Percentiles rank a stretch among this genome's conserved stretches.
Evolutionary conservation across 768 basidiomycete species (phyloP).

Genomic region (Tylopilus cervinicoccineus): DNA sequence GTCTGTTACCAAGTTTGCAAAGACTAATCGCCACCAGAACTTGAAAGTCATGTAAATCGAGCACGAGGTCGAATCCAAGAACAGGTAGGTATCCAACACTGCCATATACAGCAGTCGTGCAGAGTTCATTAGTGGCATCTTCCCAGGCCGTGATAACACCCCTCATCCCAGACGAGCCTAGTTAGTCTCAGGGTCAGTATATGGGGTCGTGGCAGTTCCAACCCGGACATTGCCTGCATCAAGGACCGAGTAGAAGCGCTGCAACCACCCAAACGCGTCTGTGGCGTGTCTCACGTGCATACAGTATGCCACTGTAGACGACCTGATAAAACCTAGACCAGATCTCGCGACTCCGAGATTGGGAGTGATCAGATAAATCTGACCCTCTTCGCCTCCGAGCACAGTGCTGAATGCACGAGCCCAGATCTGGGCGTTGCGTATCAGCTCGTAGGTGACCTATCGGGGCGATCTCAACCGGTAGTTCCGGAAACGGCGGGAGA

Average conservation of each 20-base stretch:
- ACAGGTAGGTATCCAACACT: too few species aligned
- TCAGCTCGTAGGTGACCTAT: constrained; percentile 51
- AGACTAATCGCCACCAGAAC: too few species aligned
- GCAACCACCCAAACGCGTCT: constrained; percentile 57
- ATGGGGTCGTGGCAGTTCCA: constrained; percentile 29
- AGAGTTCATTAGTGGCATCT: too few species aligned
- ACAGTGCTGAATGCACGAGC: constrained; percentile 53
- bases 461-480: not conserved
- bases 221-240: constrained; percentile 34
- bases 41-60: too few species aligned
- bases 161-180: constrained; percentile 10
- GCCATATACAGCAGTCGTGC: too few species aligned
- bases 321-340: constrained; percentile 65
- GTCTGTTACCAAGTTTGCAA: too few species aligned
- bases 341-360: constrained; percentile 47
- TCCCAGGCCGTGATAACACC: too few species aligned
- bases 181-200: constrained; percentile 44
- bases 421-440: constrained; percentile 68
- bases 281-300: not conserved
- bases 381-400: constrained; percentile 48
- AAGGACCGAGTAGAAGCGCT: constrained; percentile 57
- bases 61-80: too few species aligned
- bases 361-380: constrained; percentile 55
- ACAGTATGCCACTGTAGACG: not conserved
- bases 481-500: not conserved